phyloP scores from a whole-genome alignment of 2,329 filamentous ascomycete genomes.

The Aspergillus amoenus region DNA sequence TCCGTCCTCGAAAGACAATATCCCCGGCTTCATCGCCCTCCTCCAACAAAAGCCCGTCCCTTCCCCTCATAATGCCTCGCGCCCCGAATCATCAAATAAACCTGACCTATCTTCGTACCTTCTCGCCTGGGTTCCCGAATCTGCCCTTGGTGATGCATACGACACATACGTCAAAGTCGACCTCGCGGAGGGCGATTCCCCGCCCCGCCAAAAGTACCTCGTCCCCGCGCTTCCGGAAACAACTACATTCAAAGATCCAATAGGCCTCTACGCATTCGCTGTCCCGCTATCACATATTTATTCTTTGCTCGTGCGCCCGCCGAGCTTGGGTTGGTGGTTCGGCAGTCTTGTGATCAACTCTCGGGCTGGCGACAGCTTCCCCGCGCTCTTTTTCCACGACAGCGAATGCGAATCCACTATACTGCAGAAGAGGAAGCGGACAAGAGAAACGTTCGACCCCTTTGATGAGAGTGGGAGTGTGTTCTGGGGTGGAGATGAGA shows the following conservation, averaged over 20 bases:
- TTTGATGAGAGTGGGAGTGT: conserved; percentile 77
- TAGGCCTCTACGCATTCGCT: conserved; percentile 85
- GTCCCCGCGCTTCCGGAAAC: conserved; percentile 89
- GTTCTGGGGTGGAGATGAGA: conserved; percentile 98
- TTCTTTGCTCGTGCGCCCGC: conserved; percentile 83
- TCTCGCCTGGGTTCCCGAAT: conserved; percentile 90
- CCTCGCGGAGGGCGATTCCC: conserved; percentile 73
- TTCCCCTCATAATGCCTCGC: conserved; percentile 34
- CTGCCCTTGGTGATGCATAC: conserved; percentile 78
- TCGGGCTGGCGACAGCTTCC: conserved; percentile 85
- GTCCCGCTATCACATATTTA: conserved; percentile 88
- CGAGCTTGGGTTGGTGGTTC: conserved; percentile 97
- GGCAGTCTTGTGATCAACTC: conserved; percentile 94
- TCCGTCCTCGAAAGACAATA: conserved; percentile 91
- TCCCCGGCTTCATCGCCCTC: conserved; percentile 87
- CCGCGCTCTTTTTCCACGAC: conserved; percentile 95
- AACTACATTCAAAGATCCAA: conserved; percentile 68
- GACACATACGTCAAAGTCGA: conserved; percentile 96
- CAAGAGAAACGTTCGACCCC: conserved; percentile 83
- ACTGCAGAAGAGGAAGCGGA: conserved; percentile 82
- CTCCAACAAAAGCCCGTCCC: conserved; percentile 74
- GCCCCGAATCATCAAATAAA: conserved; percentile 43
- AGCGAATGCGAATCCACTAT: conserved; percentile 96
- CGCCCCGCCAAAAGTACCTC: conserved; percentile 82
- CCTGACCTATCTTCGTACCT: conserved; percentile 69